phyloP scores from a whole-genome alignment of 2,329 filamentous ascomycete genomes.

The Bipolaris bicolor region DNA sequence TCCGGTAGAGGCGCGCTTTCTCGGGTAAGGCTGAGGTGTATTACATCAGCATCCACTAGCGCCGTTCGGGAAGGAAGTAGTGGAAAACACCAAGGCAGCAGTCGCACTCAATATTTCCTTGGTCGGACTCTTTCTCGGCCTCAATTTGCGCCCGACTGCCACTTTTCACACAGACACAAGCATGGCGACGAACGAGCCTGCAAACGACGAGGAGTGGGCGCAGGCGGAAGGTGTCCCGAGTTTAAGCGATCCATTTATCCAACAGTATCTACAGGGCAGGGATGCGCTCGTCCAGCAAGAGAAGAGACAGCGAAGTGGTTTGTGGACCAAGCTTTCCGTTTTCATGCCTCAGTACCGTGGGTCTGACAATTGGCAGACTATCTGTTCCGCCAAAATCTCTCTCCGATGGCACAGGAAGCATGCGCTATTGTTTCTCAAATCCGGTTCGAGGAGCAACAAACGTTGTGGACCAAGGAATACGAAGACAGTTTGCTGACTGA shows the following conservation, averaged over 20 bases:
- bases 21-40: constrained; percentile 5
- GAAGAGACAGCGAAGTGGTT: constrained; percentile 80
- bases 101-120: constrained; percentile 5
- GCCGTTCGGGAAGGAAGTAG: constrained; percentile 27
- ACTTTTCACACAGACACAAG: neutral
- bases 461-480: constrained; percentile 76
- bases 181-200: constrained; percentile 31
- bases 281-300: constrained; percentile 80
- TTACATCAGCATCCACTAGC: constrained; percentile 33
- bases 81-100: constrained; percentile 25
- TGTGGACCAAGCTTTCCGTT: constrained; percentile 31
- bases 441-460: constrained; percentile 74
- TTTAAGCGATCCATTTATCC: constrained; percentile 74
- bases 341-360: neutral
- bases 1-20: neutral
- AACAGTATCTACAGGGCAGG: constrained; percentile 79
- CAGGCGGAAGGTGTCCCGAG: constrained; percentile 51
- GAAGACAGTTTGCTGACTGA: constrained; percentile 72
- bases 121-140: neutral
- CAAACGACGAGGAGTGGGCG: constrained; percentile 48
- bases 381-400: constrained; percentile 74
- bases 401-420: constrained; percentile 78
- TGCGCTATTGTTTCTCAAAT: constrained; percentile 81
- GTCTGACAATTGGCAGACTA: constrained; percentile 60
- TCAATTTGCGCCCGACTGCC: neutral